Percentiles rank a stretch among this genome's conserved stretches.
phyloP scores from a whole-genome alignment of 2,329 filamentous ascomycete genomes.

The Clarireedia homoeocarpa region DNA sequence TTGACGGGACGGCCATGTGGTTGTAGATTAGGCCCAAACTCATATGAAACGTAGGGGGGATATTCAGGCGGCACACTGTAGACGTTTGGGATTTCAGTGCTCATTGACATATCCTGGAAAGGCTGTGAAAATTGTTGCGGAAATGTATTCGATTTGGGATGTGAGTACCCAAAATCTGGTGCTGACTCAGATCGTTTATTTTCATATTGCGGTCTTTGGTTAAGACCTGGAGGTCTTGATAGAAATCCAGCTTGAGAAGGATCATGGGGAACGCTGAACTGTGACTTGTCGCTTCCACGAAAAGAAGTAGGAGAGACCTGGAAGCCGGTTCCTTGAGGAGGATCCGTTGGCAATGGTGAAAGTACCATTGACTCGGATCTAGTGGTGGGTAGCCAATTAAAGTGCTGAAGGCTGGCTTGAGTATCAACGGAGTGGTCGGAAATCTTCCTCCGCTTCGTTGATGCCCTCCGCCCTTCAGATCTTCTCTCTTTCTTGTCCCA shows the following conservation, averaged over 20 bases:
- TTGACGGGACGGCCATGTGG: constrained; percentile 3
- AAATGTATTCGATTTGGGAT: background rate
- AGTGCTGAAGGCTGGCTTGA: background rate
- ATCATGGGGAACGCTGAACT: background rate
- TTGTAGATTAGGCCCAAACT: background rate
- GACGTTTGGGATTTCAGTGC: background rate
- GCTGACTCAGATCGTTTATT: background rate
- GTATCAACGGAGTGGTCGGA: background rate
- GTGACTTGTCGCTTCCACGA: background rate
- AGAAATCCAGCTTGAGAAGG: background rate
- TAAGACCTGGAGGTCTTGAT: background rate
- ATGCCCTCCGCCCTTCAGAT: background rate
- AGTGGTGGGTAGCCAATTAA: background rate
- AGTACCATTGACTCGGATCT: background rate
- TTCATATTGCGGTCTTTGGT: background rate
- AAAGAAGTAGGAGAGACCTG: background rate
- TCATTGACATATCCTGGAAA: background rate
- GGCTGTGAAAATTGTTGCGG: background rate
- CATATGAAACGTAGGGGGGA: background rate
- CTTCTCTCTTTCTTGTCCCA: constrained; percentile 15
- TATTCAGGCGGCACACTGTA: background rate
- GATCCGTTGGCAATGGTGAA: background rate
- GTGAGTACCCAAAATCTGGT: background rate
- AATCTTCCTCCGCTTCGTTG: constrained; percentile 14
- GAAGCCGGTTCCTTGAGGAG: background rate